Percentiles rank a stretch among this genome's conserved stretches.
phyloP scores from a whole-genome alignment of 208 protist genomes.

The Leishmania major region DNA sequence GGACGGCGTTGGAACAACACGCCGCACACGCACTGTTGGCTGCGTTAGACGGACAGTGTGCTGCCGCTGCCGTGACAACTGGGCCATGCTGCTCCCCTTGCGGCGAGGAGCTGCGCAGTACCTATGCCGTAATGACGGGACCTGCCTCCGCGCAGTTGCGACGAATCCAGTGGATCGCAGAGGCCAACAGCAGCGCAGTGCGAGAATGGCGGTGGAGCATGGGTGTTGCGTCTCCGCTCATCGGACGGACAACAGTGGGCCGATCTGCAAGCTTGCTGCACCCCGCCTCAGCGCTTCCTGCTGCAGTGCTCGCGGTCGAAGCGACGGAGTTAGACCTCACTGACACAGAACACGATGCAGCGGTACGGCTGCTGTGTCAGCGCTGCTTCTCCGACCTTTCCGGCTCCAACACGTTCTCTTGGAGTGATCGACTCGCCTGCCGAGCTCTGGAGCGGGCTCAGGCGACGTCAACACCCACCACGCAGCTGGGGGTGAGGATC shows the following conservation, averaged over 20 bases:
- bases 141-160: slow-evolving; percentile 1
- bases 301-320: neutral
- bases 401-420: neutral
- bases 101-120: slow-evolving; percentile 12
- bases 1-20: neutral
- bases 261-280: neutral
- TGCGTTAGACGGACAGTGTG: neutral
- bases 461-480: neutral
- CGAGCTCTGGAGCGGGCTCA: neutral
- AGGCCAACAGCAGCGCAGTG: slow-evolving; percentile 15
- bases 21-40: slow-evolving; percentile 1
- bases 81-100: neutral
- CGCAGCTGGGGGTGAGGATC: too few relatives aligned
- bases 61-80: too few relatives aligned
- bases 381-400: neutral
- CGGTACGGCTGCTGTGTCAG: neutral
- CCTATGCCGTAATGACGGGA: neutral
- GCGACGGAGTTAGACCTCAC: slow-evolving; percentile 11
- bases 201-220: slow-evolving; percentile 20
- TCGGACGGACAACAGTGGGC: neutral
- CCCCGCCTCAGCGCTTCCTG: neutral
- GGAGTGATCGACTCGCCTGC: slow-evolving; percentile 1
- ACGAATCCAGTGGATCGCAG: slow-evolving; percentile 16
- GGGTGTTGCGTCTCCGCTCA: neutral
- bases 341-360: neutral